Base-by-base conservation (phyloP, 352 stramenopile genomes). In the Pilasporangium apinafurcum region DNA sequence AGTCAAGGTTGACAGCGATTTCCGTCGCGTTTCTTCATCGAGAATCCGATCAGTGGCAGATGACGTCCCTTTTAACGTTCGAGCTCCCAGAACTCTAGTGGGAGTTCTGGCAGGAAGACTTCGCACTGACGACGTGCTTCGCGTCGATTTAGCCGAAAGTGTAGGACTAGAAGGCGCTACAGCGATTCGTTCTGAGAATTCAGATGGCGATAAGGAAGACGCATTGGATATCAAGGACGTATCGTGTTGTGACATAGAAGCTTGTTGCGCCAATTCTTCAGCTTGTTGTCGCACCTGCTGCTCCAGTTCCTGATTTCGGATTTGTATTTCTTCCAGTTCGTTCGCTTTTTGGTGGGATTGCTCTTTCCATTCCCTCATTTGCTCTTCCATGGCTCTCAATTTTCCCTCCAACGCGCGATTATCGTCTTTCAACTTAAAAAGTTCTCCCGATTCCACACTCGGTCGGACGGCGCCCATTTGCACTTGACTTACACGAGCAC, bases 401-500 rank as follows among this genome's bases (percentile, higher is more conserved):
- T 70, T 65, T 9, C 55, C 61, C 43, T 69, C 65, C 1, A 88
- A 48, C 8, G 51, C 48, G 17, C 59, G 62, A 30, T 81, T 86
- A 9, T 86, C 64, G 40, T 91, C 78, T 48, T 83, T 76, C 13
- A 93, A 42, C 32, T 73, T 70, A 20, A 85, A 73, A 9, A 93
- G 63, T 21, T 81, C 72, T 2, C 81, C 78, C 3, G 76, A 90
- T 53, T 93, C 78, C 32, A 90, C 73, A 46, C 82, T 92, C n/a
- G 66, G 77, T 3, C 68, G 73, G 20, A 90, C 75, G 16, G 77
- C 77, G 5, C 86, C 86, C 60, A 97, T 86, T 51, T 92, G 66
- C 42, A 96, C 84, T 31, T 95, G 81, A 39, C 84, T 95, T 33
- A 95, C 87, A 17, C 87, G 80, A 16, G 82, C 82, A 16, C 83